phyloP scores from a whole-genome alignment of 2,329 filamentous ascomycete species.

The Diplodia sapinea region DNA sequence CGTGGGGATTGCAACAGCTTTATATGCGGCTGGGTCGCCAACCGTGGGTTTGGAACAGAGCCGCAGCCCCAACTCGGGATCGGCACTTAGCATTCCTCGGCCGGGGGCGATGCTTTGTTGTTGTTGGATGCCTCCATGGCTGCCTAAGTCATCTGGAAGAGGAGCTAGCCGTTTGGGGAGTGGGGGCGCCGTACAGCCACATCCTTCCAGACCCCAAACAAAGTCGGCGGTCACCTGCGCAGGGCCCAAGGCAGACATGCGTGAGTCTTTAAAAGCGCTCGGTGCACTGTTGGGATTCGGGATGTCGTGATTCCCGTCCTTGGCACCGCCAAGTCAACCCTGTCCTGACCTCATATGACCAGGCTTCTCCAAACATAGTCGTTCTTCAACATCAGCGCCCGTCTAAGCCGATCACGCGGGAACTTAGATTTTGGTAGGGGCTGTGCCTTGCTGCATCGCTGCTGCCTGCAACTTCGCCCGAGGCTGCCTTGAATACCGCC shows the following conservation, averaged over 20 bases:
- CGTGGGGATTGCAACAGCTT: neutral
- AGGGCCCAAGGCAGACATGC: constrained; percentile 19
- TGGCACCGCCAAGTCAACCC: neutral
- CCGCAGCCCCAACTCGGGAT: neutral
- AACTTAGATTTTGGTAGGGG: no score
- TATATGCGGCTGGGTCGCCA: neutral
- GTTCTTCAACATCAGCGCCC: neutral
- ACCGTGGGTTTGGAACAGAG: neutral
- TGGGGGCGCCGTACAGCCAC: constrained; percentile 5
- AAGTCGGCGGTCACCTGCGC: neutral
- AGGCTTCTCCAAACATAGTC: constrained; percentile 3
- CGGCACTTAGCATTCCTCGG: constrained; percentile 1
- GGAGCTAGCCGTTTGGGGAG: neutral
- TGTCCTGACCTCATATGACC: constrained; percentile 2
- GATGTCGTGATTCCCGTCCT: constrained; percentile 9
- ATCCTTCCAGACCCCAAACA: no score
- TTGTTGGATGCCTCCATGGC: neutral
- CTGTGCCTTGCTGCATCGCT: constrained; percentile 11
- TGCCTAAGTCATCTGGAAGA: neutral
- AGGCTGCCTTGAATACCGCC: neutral
- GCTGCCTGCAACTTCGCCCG: constrained; percentile 3
- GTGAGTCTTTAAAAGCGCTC: neutral
- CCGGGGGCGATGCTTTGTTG: neutral
- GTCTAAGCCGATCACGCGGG: neutral
- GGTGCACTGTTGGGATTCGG: neutral